Base-by-base conservation (phyloP, 495 filamentous ascomycete genomes). In the Aspergillus avenaceus region DNA sequence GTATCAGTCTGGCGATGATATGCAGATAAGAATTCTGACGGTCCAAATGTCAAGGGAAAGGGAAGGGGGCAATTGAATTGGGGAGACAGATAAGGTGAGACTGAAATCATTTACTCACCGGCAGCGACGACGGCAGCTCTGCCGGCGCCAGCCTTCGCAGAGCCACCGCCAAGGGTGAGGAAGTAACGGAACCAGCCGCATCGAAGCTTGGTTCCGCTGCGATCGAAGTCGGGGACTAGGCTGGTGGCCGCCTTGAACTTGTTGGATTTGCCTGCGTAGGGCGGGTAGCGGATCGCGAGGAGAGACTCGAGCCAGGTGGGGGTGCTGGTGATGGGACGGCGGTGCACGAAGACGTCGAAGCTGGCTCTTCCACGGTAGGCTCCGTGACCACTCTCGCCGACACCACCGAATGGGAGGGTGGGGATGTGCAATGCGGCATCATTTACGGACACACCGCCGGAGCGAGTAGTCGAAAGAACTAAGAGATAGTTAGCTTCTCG, bases 271-370 rank as follows among this genome's bases (percentile, higher is more conserved):
- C 71, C 79, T 6, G 60, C 67, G 63, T 87, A 92, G 2, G 91
- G 91, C 54, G 90, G 85, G 72, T 97, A 97, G 34, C 91, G 79
- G 52, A 91, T 76, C 34, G 75, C 72, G 50, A 97, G 68, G 54
- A 93, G 59, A 12, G 72, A 65, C 58, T 97, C 91, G 56, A 90
- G 76, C 91, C 91, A 97, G 52, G 69, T 59, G 6, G 91, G 91
- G 28, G 86, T 91, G 52, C 74, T 81, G 42, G 84, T 85, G 49
- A 95, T 73, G 50, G 82, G 80, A 45, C 91, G 84, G 19, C 83
- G 77, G 71, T 97, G 87, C 27, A 71, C 84, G 73, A 95, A 98
- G 63, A 76, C 78, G 56, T 97, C 90, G 72, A 95, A 96, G 42
- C 82, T 85, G 41, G 86, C 76, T 63, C 82, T 81, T 51, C 93